These are phyloP conservation scores for Colletotrichum tropicicola DNA, from an alignment of 2,329 filamentous ascomycete genomes.

Conservation along the genomic window DNA sequence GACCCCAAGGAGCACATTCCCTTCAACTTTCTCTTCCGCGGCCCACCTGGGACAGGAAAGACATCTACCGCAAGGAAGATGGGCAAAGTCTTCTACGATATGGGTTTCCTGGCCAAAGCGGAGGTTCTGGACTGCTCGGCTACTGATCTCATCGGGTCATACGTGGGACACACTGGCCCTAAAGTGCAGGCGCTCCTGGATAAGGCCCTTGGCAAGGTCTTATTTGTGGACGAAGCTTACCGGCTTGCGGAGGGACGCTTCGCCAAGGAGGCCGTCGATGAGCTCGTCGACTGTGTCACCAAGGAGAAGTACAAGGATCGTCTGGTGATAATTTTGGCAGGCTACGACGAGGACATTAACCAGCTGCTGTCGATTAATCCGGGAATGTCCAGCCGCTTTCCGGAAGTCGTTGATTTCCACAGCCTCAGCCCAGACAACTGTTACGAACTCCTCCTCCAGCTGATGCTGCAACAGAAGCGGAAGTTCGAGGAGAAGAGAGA, in stretches of 20 bases:
- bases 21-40: conserved; percentile 75
- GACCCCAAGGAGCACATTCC: conserved; percentile 68
- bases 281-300: conserved; percentile 60
- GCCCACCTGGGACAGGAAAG: conserved; percentile 75
- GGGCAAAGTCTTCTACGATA: conserved; percentile 74
- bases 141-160: conserved; percentile 74
- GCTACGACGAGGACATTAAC: conserved; percentile 75
- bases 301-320: conserved; percentile 67
- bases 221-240: conserved; percentile 80
- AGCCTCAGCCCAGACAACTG: conserved; percentile 53
- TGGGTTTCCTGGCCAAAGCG: conserved; percentile 70
- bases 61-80: conserved; percentile 78
- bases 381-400: conserved; percentile 72
- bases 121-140: conserved; percentile 74
- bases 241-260: conserved; percentile 66
- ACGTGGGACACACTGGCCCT: conserved; percentile 74
- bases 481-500: conserved; percentile 35
- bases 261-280: conserved; percentile 64
- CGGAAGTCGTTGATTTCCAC: conserved; percentile 66
- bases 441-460: conserved; percentile 49
- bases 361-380: conserved; percentile 67
- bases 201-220: conserved; percentile 69
- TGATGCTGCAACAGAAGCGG: conserved; percentile 39
- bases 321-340: conserved; percentile 74
- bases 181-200: conserved; percentile 70